A percentile compares a stretch with the other conserved stretches of the same genome.
These are phyloP conservation scores for Candida boleticola DNA, from an alignment of 805 yeast species.

Conservation along the genomic window DNA sequence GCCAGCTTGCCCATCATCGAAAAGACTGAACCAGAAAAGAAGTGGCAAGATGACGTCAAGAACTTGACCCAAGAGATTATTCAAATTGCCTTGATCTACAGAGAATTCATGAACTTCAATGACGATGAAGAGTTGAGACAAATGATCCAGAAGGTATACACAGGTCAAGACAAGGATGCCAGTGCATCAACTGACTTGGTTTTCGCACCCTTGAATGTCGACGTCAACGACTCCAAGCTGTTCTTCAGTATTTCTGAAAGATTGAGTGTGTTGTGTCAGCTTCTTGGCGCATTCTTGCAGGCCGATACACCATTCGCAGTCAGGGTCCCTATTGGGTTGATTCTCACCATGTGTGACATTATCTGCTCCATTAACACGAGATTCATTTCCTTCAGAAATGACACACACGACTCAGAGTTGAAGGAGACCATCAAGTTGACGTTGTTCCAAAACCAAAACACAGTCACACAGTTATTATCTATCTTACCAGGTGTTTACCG, in stretches of 20 bases:
- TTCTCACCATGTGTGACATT: slow-evolving; percentile 52
- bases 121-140: slow-evolving; percentile 54
- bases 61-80: slow-evolving; percentile 52
- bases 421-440: slow-evolving; percentile 44
- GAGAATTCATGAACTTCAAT: slow-evolving; percentile 54
- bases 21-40: slow-evolving; percentile 46
- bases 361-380: slow-evolving; percentile 53
- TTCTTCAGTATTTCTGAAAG: slow-evolving; percentile 53
- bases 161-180: slow-evolving; percentile 7
- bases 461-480: slow-evolving; percentile 44
- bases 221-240: slow-evolving; percentile 54
- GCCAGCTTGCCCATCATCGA: slow-evolving; percentile 59
- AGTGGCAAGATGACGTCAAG: slow-evolving; percentile 47
- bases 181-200: slow-evolving; percentile 15
- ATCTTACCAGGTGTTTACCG: slow-evolving; percentile 32
- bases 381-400: slow-evolving; percentile 55
- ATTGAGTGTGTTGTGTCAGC: slow-evolving; percentile 42
- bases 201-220: slow-evolving; percentile 43
- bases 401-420: slow-evolving; percentile 53
- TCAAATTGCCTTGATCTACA: slow-evolving; percentile 55
- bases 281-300: slow-evolving; percentile 38
- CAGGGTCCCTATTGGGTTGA: slow-evolving; percentile 60
- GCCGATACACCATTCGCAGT: slow-evolving; percentile 56
- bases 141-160: slow-evolving; percentile 22
- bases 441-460: slow-evolving; percentile 42